Evolutionary conservation across 2,329 filamentous ascomycete species (phyloP), one percentile per base, ranked within the genome.

Genomic region (Ophiostoma sp.): DNA sequence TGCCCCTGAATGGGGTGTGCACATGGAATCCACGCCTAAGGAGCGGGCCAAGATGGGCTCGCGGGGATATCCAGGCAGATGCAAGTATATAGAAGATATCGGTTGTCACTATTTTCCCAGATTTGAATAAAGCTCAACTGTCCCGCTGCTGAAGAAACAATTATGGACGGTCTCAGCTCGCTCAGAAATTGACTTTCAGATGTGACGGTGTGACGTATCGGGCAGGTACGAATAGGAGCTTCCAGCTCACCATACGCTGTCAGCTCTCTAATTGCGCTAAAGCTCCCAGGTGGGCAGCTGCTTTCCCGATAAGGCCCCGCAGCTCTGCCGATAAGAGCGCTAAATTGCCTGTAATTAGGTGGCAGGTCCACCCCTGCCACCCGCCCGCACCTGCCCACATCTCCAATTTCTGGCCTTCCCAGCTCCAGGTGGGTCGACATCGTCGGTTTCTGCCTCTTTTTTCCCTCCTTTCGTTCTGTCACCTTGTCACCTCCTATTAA

Each of bases 351-450:
- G 64, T 68, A 68, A 68, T 68, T 22, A 68, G 22, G 25, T 15
- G 71, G 28, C 11, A 72, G 71, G 48, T 69, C 71, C 71, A 72
- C 71, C 71, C 71, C 61, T 66, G 61, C 33, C 33, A 59, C 48
- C 66, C 64, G 39, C 45, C 42, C 64, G 42, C 64, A 68, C 42
- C 64, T 68, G 64, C 25, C 64, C 64, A 68, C 64, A 50, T 68
- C 63, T 28, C 61, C 48, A 72, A 57, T 72, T 72, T 68, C 50
- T 28, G 59, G 63, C 31, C 63, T 45, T 39, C 36, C 57, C 36
- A 72, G 71, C 61, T 72, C 70, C 45, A 66, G 70, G 59, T 72
- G 31, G 42, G 57, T 48, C 59, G 52, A 42, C 70, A 42, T 52
- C 31, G 59, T 39, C 45, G 50, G 39, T 28, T 71, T 63, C 36